phyloP scores from a whole-genome alignment of 306 rosid genomes.

The Vigna radiata region DNA sequence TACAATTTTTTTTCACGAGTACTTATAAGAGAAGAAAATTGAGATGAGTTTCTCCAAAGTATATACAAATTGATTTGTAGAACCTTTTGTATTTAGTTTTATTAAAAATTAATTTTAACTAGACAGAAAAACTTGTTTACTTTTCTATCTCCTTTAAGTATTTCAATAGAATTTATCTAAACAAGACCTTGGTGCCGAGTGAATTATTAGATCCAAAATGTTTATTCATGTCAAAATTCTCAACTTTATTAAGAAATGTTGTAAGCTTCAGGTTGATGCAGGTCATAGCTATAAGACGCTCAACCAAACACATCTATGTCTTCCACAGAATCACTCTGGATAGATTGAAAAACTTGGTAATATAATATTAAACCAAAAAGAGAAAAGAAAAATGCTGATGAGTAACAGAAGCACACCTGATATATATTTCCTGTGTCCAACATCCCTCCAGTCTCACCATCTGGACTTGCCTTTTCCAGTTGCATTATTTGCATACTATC shows the following conservation, averaged over 20 bases:
- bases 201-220: constrained; percentile 22
- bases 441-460: constrained; percentile 49
- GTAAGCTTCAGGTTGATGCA: neutral
- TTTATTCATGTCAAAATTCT: neutral
- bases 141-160: neutral
- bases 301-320: neutral
- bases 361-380: neutral
- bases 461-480: constrained; percentile 44
- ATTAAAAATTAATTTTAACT: neutral
- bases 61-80: no score
- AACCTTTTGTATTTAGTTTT: neutral
- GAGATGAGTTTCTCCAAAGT: no score
- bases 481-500: constrained; percentile 45
- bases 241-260: neutral
- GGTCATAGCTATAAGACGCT: neutral
- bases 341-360: neutral
- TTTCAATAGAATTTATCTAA: neutral
- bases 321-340: neutral
- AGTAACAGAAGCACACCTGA: constrained; percentile 54
- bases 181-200: neutral
- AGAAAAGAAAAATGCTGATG: constrained; percentile 17
- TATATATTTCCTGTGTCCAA: constrained; percentile 44
- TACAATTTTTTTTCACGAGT: no score
- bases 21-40: no score
- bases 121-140: neutral